phyloP scores from a whole-genome alignment of 805 yeast genomes.

The Pichia cabralensis region DNA sequence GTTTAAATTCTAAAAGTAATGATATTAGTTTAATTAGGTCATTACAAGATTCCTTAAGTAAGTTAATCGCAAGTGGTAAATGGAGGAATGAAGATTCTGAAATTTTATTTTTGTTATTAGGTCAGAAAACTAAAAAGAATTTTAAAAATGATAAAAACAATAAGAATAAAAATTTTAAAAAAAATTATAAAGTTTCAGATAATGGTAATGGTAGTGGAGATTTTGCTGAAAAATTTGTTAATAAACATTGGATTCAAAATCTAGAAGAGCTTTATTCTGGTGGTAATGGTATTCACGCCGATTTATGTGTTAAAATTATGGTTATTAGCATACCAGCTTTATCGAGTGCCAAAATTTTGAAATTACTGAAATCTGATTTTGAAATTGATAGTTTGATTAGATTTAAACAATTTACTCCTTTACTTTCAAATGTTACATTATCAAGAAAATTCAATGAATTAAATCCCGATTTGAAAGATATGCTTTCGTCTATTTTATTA shows the following conservation, averaged over 20 bases:
- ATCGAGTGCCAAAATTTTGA: conserved; percentile 32
- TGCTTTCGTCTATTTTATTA: conserved; percentile 36
- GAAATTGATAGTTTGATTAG: conserved; percentile 34
- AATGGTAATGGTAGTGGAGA: conserved; percentile 7
- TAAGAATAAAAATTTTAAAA: conserved; percentile 10
- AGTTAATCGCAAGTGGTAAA: conserved; percentile 36
- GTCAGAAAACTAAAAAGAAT: conserved; percentile 23
- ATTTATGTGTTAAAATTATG: conserved; percentile 37
- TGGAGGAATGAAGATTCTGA: conserved; percentile 37
- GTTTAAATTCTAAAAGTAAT: conserved; percentile 39
- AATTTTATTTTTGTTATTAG: conserved; percentile 36
- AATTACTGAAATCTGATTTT: conserved; percentile 33
- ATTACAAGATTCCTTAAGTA: conserved; percentile 45
- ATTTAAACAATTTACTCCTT: conserved; percentile 37
- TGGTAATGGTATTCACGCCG: conserved; percentile 44
- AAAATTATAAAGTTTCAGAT: conserved; percentile 9
- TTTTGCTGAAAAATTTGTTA: conserved; percentile 49
- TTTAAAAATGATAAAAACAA: conserved; percentile 11
- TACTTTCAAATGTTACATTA: conserved; percentile 44
- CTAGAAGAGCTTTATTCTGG: conserved; percentile 49
- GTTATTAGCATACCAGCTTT: conserved; percentile 43
- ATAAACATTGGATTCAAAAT: conserved; percentile 44
- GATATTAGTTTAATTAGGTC: conserved; percentile 34
- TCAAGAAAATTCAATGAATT: conserved; percentile 36
- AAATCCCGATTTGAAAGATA: conserved; percentile 43